These are phyloP conservation scores for Cytospora chrysosperma DNA, from an alignment of 2,329 filamentous ascomycete species.

Conservation along the genomic window DNA sequence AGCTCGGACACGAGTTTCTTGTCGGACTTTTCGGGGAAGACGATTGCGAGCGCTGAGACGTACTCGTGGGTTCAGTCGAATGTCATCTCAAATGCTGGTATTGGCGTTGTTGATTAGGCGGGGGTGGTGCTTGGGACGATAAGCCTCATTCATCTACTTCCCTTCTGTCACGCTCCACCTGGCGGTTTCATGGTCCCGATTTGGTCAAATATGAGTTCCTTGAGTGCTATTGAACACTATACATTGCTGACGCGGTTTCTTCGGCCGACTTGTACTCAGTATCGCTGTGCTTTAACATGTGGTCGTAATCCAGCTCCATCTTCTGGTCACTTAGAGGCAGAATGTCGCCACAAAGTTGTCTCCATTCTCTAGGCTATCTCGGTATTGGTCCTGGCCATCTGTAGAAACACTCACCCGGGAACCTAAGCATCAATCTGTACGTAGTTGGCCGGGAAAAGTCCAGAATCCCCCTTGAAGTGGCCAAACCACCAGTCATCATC, in stretches of 20 bases:
- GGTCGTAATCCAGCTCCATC: no score
- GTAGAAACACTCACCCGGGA: background rate
- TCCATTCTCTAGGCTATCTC: conserved; percentile 7
- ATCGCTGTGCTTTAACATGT: background rate
- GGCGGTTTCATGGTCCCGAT: background rate
- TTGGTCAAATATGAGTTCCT: background rate
- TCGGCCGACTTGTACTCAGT: background rate
- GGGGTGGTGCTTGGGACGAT: background rate
- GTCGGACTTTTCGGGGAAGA: conserved; percentile 24
- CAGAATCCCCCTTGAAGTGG: conserved; percentile 73
- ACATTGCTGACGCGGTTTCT: background rate
- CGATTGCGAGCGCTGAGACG: conserved; percentile 20
- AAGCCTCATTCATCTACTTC: background rate
- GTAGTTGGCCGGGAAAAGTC: conserved; percentile 80
- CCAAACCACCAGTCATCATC: conserved; percentile 99
- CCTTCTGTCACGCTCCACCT: background rate
- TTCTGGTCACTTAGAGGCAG: no score
- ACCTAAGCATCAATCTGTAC: conserved; percentile 52
- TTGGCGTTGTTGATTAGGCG: conserved; percentile 13
- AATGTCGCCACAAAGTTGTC: background rate
- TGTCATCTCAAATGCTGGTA: conserved; percentile 19
- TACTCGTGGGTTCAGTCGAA: conserved; percentile 16
- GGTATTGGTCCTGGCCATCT: background rate
- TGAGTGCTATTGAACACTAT: background rate
- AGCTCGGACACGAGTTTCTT: conserved; percentile 23